A percentile compares a stretch with the other conserved stretches of the same genome.
phyloP scores from a whole-genome alignment of 768 basidiomycete genomes.

The Rhodosporidiobolus sp. region DNA sequence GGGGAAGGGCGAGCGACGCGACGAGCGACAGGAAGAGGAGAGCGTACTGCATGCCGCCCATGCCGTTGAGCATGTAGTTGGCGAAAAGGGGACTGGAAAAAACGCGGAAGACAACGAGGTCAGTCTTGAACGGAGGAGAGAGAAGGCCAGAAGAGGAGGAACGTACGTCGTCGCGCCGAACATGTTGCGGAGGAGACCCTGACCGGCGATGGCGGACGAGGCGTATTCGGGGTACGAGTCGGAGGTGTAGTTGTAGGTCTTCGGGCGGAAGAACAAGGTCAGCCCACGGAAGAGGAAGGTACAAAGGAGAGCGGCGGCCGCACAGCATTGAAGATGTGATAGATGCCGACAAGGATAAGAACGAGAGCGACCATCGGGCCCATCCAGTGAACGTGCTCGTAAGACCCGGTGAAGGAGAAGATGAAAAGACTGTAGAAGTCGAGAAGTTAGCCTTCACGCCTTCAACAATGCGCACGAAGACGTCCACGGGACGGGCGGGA shows the following conservation, averaged over 20 bases:
- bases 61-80: conserved; percentile 20
- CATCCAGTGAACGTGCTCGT: conserved; percentile 29
- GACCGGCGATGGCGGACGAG: conserved; percentile 41
- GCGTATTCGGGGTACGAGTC: conserved; percentile 40
- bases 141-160: background rate
- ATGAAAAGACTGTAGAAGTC: conserved; percentile 21
- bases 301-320: background rate
- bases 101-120: background rate
- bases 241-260: conserved; percentile 27
- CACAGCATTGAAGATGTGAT: conserved; percentile 28
- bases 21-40: conserved; percentile 30
- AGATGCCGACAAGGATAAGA: conserved; percentile 37
- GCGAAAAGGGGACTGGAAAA: conserved; percentile 10
- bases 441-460: no score
- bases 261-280: background rate
- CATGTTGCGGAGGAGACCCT: conserved; percentile 41
- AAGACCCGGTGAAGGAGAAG: conserved; percentile 36
- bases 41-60: conserved; percentile 26
- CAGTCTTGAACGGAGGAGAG: background rate
- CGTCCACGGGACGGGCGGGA: no score
- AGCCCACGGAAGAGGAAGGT: background rate
- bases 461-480: no score
- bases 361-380: conserved; percentile 38
- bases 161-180: conserved; percentile 15
- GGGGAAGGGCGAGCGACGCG: conserved; percentile 28